These are phyloP conservation scores for Sarocladium brachiariae DNA, from an alignment of 2,329 filamentous ascomycete species.

Conservation along the genomic window DNA sequence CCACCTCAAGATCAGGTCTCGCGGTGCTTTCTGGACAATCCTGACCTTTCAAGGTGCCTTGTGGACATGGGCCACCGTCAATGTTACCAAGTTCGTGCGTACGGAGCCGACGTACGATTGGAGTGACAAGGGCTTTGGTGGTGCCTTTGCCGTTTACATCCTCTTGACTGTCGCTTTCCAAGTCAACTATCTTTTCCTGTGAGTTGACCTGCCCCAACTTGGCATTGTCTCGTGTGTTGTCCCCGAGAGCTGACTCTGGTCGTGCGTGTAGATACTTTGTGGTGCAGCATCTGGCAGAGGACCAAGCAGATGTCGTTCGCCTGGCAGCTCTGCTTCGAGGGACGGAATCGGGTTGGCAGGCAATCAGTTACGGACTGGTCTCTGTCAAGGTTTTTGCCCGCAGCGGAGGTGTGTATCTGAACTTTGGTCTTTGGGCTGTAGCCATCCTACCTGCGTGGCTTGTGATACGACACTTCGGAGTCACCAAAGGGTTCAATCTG, in stretches of 20 bases:
- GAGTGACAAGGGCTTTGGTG: conserved; percentile 55
- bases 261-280: conserved; percentile 68
- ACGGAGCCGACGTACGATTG: conserved; percentile 60
- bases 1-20: conserved; percentile 45
- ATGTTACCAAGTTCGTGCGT: conserved; percentile 53
- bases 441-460: conserved; percentile 61
- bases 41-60: conserved; percentile 56
- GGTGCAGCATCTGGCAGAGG: conserved; percentile 56
- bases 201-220: conserved; percentile 22
- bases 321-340: conserved; percentile 62
- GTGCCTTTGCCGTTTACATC: conserved; percentile 59
- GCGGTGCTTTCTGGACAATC: conserved; percentile 48
- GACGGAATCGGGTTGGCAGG: conserved; percentile 67
- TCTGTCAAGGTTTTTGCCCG: conserved; percentile 56
- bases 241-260: not conserved
- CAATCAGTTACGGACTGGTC: conserved; percentile 62
- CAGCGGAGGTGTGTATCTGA: conserved; percentile 62
- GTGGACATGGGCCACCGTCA: conserved; percentile 65
- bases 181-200: conserved; percentile 67
- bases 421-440: conserved; percentile 61
- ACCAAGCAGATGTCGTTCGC: conserved; percentile 58
- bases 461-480: conserved; percentile 41
- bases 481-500: not conserved
- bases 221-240: not conserved
- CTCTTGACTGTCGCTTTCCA: conserved; percentile 64